Evolutionary conservation across 78 protist species (phyloP).

Genomic region (Salpingoeca rosetta): DNA sequence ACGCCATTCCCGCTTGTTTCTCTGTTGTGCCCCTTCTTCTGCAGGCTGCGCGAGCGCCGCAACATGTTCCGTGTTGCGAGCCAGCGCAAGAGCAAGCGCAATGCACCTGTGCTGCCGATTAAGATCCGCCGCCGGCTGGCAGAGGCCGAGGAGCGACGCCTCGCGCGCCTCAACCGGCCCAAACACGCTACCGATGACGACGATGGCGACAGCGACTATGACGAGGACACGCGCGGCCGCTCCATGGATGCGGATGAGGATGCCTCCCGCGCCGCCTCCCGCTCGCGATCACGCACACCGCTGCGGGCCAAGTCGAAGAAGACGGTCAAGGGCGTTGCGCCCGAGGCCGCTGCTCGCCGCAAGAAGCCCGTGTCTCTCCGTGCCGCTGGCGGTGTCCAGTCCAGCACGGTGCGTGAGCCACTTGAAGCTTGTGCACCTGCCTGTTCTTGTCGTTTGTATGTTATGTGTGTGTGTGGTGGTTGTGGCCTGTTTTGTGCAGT

Average conservation of each 20-base stretch:
- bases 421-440: no score
- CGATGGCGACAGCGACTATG: background rate
- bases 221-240: background rate
- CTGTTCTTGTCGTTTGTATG: no score
- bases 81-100: background rate
- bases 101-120: background rate
- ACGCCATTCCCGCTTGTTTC: no score
- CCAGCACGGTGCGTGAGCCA: no score
- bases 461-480: no score
- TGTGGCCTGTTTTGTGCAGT: no score
- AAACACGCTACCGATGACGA: background rate
- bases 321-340: background rate
- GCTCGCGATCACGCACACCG: background rate
- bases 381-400: background rate
- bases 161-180: background rate
- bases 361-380: background rate
- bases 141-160: background rate
- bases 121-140: background rate
- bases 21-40: no score
- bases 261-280: no score
- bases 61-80: no score
- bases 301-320: background rate
- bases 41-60: no score
- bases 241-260: no score
- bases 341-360: background rate